Evolutionary conservation across 176 grass and related monocot genomes (phyloP).

Genomic region (Phoenix roebelenii): DNA sequence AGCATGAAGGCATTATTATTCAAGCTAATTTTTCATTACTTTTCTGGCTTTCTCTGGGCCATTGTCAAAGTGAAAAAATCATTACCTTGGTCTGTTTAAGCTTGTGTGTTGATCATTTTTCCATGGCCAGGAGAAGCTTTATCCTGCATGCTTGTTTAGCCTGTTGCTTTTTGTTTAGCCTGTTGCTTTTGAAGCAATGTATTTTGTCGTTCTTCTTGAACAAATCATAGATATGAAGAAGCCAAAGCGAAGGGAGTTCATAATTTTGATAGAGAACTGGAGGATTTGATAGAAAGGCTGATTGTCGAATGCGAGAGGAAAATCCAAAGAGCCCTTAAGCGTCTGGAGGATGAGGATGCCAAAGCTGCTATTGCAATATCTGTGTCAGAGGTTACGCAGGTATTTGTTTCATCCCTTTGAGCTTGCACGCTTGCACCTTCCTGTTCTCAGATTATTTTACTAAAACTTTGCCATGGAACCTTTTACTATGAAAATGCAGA

Average conservation of each 20-base stretch:
- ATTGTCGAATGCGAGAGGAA: slow-evolving; percentile 98
- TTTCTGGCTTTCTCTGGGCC: no score
- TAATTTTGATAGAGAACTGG: slow-evolving; percentile 77
- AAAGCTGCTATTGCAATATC: slow-evolving; percentile 97
- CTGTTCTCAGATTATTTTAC: neutral
- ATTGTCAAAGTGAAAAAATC: no score
- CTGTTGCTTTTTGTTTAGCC: no score
- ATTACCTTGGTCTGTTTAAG: no score
- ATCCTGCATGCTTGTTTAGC: no score
- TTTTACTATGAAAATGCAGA: slow-evolving; percentile 28
- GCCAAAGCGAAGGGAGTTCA: slow-evolving; percentile 69
- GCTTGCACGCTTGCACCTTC: no score
- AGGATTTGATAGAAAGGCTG: slow-evolving; percentile 84
- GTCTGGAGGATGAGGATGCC: slow-evolving; percentile 76
- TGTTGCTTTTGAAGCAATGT: neutral
- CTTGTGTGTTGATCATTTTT: no score
- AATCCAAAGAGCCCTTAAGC: slow-evolving; percentile 89
- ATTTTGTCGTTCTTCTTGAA: slow-evolving; percentile 37
- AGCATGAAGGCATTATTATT: no score
- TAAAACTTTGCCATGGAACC: neutral
- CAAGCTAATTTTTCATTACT: no score
- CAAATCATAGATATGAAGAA: slow-evolving; percentile 78
- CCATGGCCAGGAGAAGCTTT: no score
- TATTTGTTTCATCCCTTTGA: slow-evolving; percentile 17
- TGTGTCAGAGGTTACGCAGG: slow-evolving; percentile 76